Evolutionary conservation across 805 yeast species (phyloP).

Genomic region (Wickerhamiella shivajii): DNA sequence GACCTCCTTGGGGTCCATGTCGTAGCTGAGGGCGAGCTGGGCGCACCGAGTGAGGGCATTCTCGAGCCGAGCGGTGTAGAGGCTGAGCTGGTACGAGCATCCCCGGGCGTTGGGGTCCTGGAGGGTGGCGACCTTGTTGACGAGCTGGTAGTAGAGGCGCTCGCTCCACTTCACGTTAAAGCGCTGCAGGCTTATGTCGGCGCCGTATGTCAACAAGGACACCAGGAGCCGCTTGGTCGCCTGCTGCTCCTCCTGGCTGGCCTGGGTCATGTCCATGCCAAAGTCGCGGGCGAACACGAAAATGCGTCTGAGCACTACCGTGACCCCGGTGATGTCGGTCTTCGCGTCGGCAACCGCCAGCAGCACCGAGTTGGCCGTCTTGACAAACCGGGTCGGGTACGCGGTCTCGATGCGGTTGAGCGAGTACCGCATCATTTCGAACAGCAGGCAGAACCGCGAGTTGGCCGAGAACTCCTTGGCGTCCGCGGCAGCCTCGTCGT

Average conservation of each 20-base stretch:
- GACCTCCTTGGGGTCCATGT: conserved; percentile 34
- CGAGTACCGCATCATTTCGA: conserved; percentile 49
- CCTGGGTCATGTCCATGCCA: conserved; percentile 23
- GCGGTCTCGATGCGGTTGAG: conserved; percentile 48
- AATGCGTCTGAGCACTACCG: conserved; percentile 44
- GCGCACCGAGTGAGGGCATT: conserved; percentile 30
- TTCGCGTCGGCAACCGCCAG: conserved; percentile 37
- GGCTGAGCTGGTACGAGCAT: conserved; percentile 21
- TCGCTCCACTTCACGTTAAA: conserved; percentile 21
- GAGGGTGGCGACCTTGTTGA: conserved; percentile 19
- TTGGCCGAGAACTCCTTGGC: conserved; percentile 2
- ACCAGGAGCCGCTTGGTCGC: conserved; percentile 50
- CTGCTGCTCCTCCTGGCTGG: conserved; percentile 28
- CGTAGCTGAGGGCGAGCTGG: conserved; percentile 48
- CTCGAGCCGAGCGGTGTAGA: conserved; percentile 18
- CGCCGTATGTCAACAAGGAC: conserved; percentile 41
- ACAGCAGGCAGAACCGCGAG: conserved; percentile 46
- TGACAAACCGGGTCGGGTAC: conserved; percentile 67
- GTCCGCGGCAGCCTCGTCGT: conserved; percentile 10
- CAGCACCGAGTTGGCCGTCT: conserved; percentile 49
- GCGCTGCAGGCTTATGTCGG: conserved; percentile 28
- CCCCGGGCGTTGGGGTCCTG: conserved; percentile 16
- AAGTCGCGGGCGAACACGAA: conserved; percentile 43
- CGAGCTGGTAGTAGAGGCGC: conserved; percentile 23
- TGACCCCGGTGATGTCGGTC: conserved; percentile 24